phyloP scores from a whole-genome alignment of 2,329 filamentous ascomycete genomes.

The Sporothrix phasma region DNA sequence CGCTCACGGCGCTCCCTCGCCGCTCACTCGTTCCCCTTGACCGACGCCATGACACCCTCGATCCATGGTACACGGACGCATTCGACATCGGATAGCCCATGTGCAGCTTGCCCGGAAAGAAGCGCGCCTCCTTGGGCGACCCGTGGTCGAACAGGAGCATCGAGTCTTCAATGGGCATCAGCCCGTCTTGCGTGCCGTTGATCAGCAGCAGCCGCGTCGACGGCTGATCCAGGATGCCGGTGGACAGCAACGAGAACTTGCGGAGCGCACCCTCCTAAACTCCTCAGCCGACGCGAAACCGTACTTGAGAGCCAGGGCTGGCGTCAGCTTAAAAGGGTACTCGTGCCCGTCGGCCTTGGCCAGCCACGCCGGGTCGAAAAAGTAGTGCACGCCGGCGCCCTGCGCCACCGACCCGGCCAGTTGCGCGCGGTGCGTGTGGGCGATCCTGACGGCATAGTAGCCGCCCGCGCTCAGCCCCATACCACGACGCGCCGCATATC shows the following conservation, averaged over 20 bases:
- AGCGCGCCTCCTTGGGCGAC: conserved; percentile 54
- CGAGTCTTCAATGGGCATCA: conserved; percentile 60
- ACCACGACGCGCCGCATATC: conserved; percentile 47
- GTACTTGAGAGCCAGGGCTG: conserved; percentile 51
- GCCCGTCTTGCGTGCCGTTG: conserved; percentile 52
- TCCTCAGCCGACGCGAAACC: conserved; percentile 48
- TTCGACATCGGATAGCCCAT: conserved; percentile 60
- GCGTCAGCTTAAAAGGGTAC: conserved; percentile 50
- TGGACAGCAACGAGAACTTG: conserved; percentile 53
- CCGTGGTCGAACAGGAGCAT: conserved; percentile 56
- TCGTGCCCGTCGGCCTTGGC: conserved; percentile 54
- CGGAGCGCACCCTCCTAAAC: conserved; percentile 44
- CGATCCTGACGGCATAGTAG: conserved; percentile 58
- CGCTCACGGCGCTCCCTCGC: background rate
- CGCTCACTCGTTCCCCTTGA: conserved; percentile 11
- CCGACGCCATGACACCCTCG: conserved; percentile 40
- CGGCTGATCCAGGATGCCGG: conserved; percentile 44
- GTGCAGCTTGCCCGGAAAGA: conserved; percentile 51
- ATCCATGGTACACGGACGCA: conserved; percentile 50
- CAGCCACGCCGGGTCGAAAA: conserved; percentile 51
- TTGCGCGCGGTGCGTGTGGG: conserved; percentile 50
- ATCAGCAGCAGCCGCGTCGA: conserved; percentile 50
- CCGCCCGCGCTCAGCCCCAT: conserved; percentile 59
- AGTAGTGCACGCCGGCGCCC: conserved; percentile 53
- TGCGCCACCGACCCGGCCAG: conserved; percentile 51